Evolutionary conservation across 2,329 filamentous ascomycete species (phyloP), one percentile per base, ranked within the genome.

Genomic region (Coniosporium tulheliwenetii): DNA sequence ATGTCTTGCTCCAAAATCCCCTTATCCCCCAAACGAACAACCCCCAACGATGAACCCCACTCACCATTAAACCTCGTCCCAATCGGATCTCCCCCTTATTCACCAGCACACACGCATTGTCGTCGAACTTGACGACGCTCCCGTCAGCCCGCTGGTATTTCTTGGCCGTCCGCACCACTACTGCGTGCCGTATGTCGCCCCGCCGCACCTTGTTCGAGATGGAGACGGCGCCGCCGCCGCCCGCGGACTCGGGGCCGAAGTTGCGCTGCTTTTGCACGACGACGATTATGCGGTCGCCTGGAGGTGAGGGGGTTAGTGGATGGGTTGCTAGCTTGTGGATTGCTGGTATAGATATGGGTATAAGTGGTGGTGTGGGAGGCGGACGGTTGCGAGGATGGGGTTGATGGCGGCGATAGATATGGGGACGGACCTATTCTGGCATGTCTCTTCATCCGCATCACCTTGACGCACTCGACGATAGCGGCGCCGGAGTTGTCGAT

Each of bases 401-500:
- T 37, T 31, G n/a, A n/a, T n/a, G n/a, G n/a, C n/a, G n/a, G n/a
- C 10, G 32, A 30, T 36, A 14, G 37, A 9, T 9, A 43, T 30
- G 14, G 31, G 33, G 36, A 48, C 72, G 54, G 73, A 94, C 87
- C 91, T 56, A 98, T 87, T 56, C 79, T 81, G 44, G 89, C 91
- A 55, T 80, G 77, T 50, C 78, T 71, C 69, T 95, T 93, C 68
- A 89, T 91, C 57, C 85, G 85, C 55, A 98, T 70, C 47, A 96
- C 82, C 60, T 89, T 81, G 60, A 82, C 84, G 67, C 91, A 98
- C 69, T 98, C 91, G 66, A 96, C 91, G 50, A 98, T 73, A 54
- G 91, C 87, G 52, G 91, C 91, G 60, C 91, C 91, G 49, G 91
- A 96, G 71, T 95, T 98, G 80, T 98, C 91, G 77, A 98, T 96